Evolutionary conservation across 176 grass and related monocot genomes (phyloP), one percentile per base, ranked within the genome.

Genomic region (Tillandsia leiboldiana): DNA sequence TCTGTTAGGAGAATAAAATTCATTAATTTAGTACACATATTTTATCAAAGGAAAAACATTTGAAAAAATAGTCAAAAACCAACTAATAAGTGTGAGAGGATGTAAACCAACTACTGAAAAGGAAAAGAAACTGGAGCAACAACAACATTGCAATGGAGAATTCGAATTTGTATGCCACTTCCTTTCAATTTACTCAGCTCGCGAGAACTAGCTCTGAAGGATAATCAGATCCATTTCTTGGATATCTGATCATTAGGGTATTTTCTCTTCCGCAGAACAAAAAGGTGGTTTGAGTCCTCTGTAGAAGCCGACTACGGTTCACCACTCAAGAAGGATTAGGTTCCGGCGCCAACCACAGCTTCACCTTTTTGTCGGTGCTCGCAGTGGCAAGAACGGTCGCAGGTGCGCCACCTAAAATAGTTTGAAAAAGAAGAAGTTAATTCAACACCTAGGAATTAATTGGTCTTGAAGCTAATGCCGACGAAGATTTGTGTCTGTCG

Each of bases 361-460:
- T 99, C 64, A 90, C 94, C 73, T 88, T 99, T 73, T 92, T 99
- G 75, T 99, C 89, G 15, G 74, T 67, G 12, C 94, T 77, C 54
- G 82, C 71, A 17, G 75, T 90, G 47, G 75, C 89, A n/a, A 99
- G 75, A 33, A 90, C 54, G 51, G 80, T 81, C 0, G 72, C 67
- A 24, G 72, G 73, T 61, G 50, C 66, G 10, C 89, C 86, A 70
- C 84, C 94, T 90, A 69, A 63, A 69, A 49, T 68, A 70, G 64
- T 52, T 62, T 49, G 42, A 83, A 9, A 0, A 59, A 47, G 11
- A 26, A 11, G 8, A 66, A 69, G 72, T 33, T 86, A 50, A 80
- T 49, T 51, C 15, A 27, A 11, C 51, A 67, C 59, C 54, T 29
- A 11, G 15, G 8, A 10, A 58, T 10, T 72, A 53, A 14, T 42